Evolutionary conservation across 2,329 filamentous ascomycete species (phyloP).

Genomic region (Capronia americana): DNA sequence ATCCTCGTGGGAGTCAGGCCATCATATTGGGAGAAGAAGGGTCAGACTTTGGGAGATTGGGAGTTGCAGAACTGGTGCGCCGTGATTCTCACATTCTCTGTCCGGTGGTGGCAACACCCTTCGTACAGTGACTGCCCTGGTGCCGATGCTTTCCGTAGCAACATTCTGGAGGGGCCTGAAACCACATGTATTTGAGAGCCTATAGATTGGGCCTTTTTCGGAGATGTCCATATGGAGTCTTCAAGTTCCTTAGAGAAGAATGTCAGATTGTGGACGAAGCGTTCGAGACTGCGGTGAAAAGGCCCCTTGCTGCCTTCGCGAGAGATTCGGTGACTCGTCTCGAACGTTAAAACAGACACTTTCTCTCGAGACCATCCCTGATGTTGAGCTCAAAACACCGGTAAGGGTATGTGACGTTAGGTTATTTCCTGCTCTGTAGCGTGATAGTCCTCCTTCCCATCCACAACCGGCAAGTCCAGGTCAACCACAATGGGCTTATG

Average conservation of each 20-base stretch:
- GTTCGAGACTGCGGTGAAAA: neutral
- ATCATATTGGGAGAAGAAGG: neutral
- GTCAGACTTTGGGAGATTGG: neutral
- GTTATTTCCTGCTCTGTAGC: neutral
- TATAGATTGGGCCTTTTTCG: neutral
- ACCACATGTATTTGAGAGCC: neutral
- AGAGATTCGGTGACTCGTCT: neutral
- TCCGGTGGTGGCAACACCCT: neutral
- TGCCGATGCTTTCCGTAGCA: neutral
- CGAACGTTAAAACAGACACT: neutral
- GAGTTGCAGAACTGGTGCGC: neutral
- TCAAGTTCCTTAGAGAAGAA: neutral
- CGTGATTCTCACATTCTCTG: neutral
- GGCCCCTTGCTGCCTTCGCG: neutral
- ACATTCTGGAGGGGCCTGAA: neutral
- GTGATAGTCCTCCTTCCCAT: neutral
- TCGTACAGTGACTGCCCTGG: neutral
- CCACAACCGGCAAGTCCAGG: conserved; percentile 67
- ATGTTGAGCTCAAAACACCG: neutral
- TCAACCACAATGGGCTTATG: conserved; percentile 87
- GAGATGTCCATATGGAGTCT: neutral
- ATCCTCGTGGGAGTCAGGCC: neutral
- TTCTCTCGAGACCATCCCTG: neutral
- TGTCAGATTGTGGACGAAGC: neutral
- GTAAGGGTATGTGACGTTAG: neutral